Conservation (phyloP, 2,329 filamentous ascomycete species). For the Juglanconis juglandina region DNA sequence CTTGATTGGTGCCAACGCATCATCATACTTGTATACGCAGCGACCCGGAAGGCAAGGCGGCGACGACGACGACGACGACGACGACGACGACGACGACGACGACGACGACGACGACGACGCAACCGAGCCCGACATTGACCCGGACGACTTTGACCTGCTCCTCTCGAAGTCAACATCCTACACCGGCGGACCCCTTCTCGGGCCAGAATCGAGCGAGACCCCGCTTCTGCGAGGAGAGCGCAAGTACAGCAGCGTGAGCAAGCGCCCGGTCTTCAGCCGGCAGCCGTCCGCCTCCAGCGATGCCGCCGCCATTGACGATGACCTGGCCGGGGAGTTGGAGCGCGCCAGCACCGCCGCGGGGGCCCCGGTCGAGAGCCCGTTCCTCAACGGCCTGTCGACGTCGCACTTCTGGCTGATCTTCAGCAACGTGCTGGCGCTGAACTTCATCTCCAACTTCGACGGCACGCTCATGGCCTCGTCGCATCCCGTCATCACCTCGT, state of each 20-base stretch:
- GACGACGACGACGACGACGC: conserved; percentile 8
- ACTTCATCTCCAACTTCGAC: conserved; percentile 66
- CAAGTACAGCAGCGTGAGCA: conserved; percentile 24
- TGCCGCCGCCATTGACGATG: conserved; percentile 8
- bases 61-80: too few species aligned
- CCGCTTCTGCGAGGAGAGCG: conserved; percentile 36
- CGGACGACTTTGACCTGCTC: conserved; percentile 34
- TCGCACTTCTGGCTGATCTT: conserved; percentile 63
- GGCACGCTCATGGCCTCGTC: conserved; percentile 77
- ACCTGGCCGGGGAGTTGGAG: not conserved
- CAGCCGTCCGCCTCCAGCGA: conserved; percentile 5
- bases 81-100: too few species aligned
- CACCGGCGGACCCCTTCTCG: conserved; percentile 35
- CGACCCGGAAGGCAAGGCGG: not conserved
- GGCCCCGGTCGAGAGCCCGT: conserved; percentile 22
- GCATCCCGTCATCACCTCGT: conserved; percentile 74
- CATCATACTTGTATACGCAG: not conserved
- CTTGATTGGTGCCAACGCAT: conserved; percentile 5
- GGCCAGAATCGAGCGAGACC: conserved; percentile 39
- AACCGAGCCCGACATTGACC: conserved; percentile 24
- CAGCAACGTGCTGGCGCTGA: conserved; percentile 52
- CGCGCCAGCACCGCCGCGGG: not conserved
- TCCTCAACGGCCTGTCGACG: conserved; percentile 44
- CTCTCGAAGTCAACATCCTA: conserved; percentile 38
- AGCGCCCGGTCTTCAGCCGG: conserved; percentile 7